Base-by-base conservation (phyloP, 2,329 filamentous ascomycete genomes). In the Aureobasidium sp. region DNA sequence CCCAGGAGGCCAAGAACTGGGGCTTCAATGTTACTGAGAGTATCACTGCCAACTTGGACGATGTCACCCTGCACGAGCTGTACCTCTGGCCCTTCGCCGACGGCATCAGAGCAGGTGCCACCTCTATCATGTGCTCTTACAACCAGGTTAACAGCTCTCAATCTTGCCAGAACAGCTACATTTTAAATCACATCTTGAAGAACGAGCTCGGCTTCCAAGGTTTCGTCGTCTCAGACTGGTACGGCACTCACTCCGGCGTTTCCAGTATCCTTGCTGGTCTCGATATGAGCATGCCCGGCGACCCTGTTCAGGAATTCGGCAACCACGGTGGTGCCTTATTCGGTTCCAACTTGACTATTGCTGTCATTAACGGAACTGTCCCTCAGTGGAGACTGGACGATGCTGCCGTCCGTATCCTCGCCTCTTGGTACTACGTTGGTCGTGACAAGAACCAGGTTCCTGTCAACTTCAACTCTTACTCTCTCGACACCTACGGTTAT, bases 81-180 rank as follows among this genome's bases (percentile, higher is more conserved):
- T 88, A 88, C 61, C 76, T 85, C 1, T 88, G 84, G 81, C 85
- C 86, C 0, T 89, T 88, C 64, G 80, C 83, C 64, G 83, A 88
- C 63, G 81, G 82, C 0, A 72, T 88, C 3, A 76, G 72, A 12
- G 83, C 84, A 4, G 84, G 84, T 0, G 80, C 79, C 0, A 81
- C 77, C 0, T 82, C 80, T 0, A 73, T 87, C 43, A 88, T 88
- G 86, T 88, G 85, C 65, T 75, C 71, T 0, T 77, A 65, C 76
- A 84, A 89, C 68, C 86, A 88, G 69, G 71, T 91, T 73, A 95
- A 95, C 77, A 90, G 90, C 74, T 90, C 85, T 8, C 91, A 91
- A 67, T 82, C 76, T 27, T 66, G 65, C 52, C 65, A 66, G 34
- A 89, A 89, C 69, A 84, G 83, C 63, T 84, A 84, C 69, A 74